Conservation (phyloP, 129 eudicot genomes). For the Logfia minima region DNA sequence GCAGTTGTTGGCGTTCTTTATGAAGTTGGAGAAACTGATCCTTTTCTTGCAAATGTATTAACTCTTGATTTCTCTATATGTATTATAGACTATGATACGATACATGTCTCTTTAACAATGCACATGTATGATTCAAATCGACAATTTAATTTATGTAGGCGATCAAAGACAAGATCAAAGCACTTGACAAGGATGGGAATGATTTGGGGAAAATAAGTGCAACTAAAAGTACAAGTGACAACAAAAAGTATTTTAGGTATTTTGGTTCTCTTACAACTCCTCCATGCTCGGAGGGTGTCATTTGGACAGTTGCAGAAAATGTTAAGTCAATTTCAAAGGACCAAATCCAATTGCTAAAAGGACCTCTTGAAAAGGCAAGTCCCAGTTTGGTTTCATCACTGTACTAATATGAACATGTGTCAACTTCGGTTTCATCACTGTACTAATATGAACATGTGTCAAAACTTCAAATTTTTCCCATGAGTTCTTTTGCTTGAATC, state of each 20-base stretch:
- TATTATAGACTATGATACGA: too few species aligned
- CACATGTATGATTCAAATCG: neutral
- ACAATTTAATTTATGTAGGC: constrained; percentile 24
- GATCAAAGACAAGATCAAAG: constrained; percentile 16
- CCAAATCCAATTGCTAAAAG: constrained; percentile 45
- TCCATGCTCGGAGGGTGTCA: constrained; percentile 59
- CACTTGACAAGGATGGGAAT: neutral
- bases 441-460: neutral
- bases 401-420: neutral
- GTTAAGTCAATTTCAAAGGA: constrained; percentile 44
- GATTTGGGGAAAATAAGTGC: constrained; percentile 50
- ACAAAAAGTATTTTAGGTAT: constrained; percentile 50
- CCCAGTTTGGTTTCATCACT: neutral
- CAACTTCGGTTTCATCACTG: neutral
- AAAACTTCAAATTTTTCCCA: neutral
- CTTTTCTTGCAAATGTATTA: constrained; percentile 40
- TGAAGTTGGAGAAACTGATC: constrained; percentile 42
- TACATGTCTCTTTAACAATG: too few species aligned
- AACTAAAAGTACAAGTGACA: constrained; percentile 32
- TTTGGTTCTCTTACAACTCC: constrained; percentile 67
- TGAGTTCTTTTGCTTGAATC: neutral
- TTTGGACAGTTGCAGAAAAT: constrained; percentile 48
- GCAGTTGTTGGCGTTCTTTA: constrained; percentile 46
- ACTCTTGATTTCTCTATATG: neutral
- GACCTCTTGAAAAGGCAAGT: constrained; percentile 38